Base-by-base conservation (phyloP, 1,139 yeast genomes). In the Zygoascus sp. region DNA sequence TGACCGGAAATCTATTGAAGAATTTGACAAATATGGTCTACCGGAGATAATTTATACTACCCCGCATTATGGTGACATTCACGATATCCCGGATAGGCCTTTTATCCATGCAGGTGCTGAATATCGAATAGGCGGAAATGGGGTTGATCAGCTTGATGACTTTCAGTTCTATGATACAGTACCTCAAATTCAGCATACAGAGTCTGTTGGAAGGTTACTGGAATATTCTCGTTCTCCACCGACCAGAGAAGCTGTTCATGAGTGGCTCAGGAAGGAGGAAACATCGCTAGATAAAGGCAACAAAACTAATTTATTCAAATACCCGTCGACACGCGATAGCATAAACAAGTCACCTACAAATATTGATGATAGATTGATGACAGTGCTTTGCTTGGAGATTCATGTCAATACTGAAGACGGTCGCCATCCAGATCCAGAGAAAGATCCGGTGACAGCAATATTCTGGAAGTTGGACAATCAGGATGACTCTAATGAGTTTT, bases 61-160 rank as follows among this genome's bases (percentile, higher is more conserved):
- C 50, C 96, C 96, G 0, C 79, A 67, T 54, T 89, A 78, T 57
- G 75, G 81, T 20, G 68, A 73, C 27, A 63, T 68, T 0, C 59
- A 61, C 1, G 86, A 84, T 53, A 67, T 77, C 4, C 81, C 83
- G 1, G 46, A 64, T 0, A 69, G 67, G 22, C 81, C 94, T 0
- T 73, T 81, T 50, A 64, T 77, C 1, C 81, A 80, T 64, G 89
- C 90, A 0, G 89, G 89, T 17, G 78, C 74, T 50, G 78, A 76
- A 53, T 80, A 81, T 52, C 67, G 60, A 1, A 63, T 81, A 7
- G 55, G 56, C 32, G 60, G 70, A 15, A 42, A 50, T 21, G 61
- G 62, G 23, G 50, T 61, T 2, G 44, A 48, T 3, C 52, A 50
- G 37, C 51, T 63, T 13, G 56, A 54, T 2, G 40, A 46, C 3